These are phyloP conservation scores for Pseudopyricularia cyperi DNA, from an alignment of 2,329 filamentous ascomycete genomes.

Conservation along the genomic window DNA sequence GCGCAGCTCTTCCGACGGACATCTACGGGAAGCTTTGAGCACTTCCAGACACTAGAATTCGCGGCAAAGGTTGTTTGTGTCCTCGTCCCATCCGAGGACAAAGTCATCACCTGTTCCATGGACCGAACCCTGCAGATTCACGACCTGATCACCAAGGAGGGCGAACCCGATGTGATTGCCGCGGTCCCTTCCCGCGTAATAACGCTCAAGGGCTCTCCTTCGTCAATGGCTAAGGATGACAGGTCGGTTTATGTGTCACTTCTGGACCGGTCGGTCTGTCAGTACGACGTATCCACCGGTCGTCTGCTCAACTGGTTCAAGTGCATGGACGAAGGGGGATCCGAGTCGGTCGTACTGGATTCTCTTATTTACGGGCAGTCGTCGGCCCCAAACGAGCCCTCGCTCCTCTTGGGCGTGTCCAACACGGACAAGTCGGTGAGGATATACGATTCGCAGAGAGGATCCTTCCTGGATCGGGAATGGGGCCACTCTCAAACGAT, in stretches of 20 bases:
- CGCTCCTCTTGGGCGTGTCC: conserved; percentile 73
- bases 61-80: conserved; percentile 68
- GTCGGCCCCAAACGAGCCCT: conserved; percentile 34
- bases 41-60: conserved; percentile 90
- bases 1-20: conserved; percentile 70
- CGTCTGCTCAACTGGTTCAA: conserved; percentile 64
- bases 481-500: conserved; percentile 95
- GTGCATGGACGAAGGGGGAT: conserved; percentile 65
- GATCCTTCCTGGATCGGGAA: conserved; percentile 70
- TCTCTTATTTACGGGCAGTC: conserved; percentile 54
- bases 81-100: conserved; percentile 62
- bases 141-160: conserved; percentile 59
- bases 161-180: conserved; percentile 51
- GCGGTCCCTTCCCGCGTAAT: conserved; percentile 69
- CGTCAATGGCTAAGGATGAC: conserved; percentile 65
- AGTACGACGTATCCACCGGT: conserved; percentile 53
- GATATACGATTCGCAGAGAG: conserved; percentile 69
- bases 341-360: conserved; percentile 73
- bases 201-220: conserved; percentile 72
- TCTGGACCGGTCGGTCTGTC: conserved; percentile 45
- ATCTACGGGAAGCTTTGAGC: conserved; percentile 46
- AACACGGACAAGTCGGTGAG: conserved; percentile 93
- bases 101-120: conserved; percentile 72
- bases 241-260: conserved; percentile 45
- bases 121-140: conserved; percentile 80